phyloP scores from a whole-genome alignment of 2,329 filamentous ascomycete species.

The Pezicula carpinea region DNA sequence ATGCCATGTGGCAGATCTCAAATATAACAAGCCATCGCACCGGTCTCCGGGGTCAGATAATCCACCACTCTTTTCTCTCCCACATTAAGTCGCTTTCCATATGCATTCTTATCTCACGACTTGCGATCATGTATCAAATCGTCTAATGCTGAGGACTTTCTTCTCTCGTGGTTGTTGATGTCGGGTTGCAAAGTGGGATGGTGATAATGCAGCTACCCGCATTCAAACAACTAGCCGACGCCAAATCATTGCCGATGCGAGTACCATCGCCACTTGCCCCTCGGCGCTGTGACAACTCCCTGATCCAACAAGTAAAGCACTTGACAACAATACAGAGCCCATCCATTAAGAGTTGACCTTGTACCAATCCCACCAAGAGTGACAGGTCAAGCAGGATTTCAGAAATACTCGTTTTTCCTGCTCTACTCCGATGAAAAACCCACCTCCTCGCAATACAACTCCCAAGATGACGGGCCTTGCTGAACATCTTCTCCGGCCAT shows the following conservation, averaged over 20 bases:
- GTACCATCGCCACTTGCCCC: background rate
- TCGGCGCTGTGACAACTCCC: background rate
- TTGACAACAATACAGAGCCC: background rate
- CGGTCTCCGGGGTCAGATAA: too few relatives aligned
- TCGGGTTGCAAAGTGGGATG: background rate
- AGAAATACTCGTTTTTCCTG: background rate
- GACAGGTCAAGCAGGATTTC: background rate
- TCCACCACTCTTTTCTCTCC: too few relatives aligned
- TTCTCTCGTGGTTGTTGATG: too few relatives aligned
- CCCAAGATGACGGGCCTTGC: background rate
- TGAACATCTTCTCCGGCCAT: constrained; percentile 3
- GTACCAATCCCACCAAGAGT: too few relatives aligned
- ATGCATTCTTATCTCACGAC: too few relatives aligned
- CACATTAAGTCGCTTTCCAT: too few relatives aligned
- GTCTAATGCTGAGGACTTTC: too few relatives aligned
- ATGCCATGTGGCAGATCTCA: too few relatives aligned
- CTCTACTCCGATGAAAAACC: background rate
- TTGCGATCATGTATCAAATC: too few relatives aligned
- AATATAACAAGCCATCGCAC: too few relatives aligned
- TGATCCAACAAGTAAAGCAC: too few relatives aligned
- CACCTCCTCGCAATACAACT: background rate
- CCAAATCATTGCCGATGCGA: background rate
- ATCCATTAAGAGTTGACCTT: background rate
- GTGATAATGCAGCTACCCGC: background rate
- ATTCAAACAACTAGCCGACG: background rate